Evolutionary conservation across 2,329 filamentous ascomycete genomes (phyloP).

Genomic region (Diaporthe humulicola): DNA sequence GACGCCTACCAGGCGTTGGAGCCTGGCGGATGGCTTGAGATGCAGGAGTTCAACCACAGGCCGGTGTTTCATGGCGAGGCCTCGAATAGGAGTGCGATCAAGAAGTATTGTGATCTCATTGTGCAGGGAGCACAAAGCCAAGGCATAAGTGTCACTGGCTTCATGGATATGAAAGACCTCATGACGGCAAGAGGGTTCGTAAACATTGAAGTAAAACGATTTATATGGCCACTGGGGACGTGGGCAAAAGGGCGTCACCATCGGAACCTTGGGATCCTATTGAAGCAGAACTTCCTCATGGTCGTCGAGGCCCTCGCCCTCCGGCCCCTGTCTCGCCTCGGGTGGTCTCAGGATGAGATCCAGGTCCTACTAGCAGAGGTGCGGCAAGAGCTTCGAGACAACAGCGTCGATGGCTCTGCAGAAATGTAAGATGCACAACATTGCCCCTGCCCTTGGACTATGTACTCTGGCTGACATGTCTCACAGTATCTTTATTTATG

Average conservation of each 20-base stretch:
- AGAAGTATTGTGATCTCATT: conserved; percentile 41
- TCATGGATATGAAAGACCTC: not conserved
- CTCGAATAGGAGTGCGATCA: conserved; percentile 40
- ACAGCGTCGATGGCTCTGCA: conserved; percentile 28
- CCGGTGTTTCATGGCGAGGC: conserved; percentile 39
- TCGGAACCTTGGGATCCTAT: conserved; percentile 41
- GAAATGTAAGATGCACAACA: conserved; percentile 18
- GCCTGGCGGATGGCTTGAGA: conserved; percentile 44
- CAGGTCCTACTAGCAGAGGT: conserved; percentile 37
- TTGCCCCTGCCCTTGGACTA: not conserved
- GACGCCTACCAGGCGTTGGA: conserved; percentile 40
- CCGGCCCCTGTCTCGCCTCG: conserved; percentile 27
- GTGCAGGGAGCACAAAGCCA: conserved; percentile 34
- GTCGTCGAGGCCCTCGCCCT: conserved; percentile 35
- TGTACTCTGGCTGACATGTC: not conserved
- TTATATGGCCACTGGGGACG: conserved; percentile 44
- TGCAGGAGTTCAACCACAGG: conserved; percentile 43
- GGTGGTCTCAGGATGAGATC: conserved; percentile 38
- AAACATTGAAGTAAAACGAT: conserved; percentile 44
- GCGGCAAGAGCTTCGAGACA: conserved; percentile 38
- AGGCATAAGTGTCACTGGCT: conserved; percentile 7
- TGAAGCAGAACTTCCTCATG: conserved; percentile 41
- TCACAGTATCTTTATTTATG: conserved; percentile 10
- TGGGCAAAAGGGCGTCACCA: conserved; percentile 46
- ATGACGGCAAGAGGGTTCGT: conserved; percentile 41